A percentile compares a stretch with the other conserved stretches of the same genome.
Evolutionary conservation across 768 basidiomycete species (phyloP).

Genomic region (Podaxis sp.): DNA sequence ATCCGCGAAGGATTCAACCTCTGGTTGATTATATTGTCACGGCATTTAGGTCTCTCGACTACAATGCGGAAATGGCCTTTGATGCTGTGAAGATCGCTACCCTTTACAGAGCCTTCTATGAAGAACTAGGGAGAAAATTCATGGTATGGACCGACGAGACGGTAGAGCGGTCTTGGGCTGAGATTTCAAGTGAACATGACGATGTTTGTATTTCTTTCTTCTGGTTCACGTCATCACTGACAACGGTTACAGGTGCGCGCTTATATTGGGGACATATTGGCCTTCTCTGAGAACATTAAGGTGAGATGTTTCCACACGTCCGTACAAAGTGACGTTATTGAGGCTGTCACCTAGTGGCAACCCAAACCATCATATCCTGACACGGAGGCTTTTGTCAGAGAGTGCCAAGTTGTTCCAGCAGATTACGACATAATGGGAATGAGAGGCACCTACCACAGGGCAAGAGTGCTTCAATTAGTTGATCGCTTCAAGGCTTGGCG

Average conservation of each 20-base stretch:
- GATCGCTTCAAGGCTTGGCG: conserved; percentile 68
- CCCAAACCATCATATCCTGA: conserved; percentile 61
- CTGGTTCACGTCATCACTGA: conserved; percentile 11
- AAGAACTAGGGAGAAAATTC: conserved; percentile 80
- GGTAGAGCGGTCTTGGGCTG: conserved; percentile 65
- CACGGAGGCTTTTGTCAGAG: conserved; percentile 62
- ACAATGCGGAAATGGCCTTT: conserved; percentile 79
- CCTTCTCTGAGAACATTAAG: conserved; percentile 71
- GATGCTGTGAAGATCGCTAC: conserved; percentile 71
- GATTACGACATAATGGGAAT: conserved; percentile 77
- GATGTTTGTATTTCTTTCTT: conserved; percentile 45
- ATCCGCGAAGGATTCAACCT: conserved; percentile 80
- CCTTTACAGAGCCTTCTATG: conserved; percentile 68
- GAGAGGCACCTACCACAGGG: conserved; percentile 59
- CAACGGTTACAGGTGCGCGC: conserved; percentile 53
- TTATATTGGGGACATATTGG: conserved; percentile 73
- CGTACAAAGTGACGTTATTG: conserved; percentile 1
- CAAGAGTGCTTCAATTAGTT: conserved; percentile 59
- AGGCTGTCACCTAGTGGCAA: conserved; percentile 45
- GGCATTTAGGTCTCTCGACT: conserved; percentile 67
- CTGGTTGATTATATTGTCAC: conserved; percentile 72
- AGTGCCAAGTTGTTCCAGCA: conserved; percentile 53
- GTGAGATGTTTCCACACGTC: conserved; percentile 32
- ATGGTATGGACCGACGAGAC: conserved; percentile 71
- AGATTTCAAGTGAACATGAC: conserved; percentile 75